Evolutionary conservation across 1,139 yeast species (phyloP), one percentile per base, ranked within the genome.

Genomic region (Neolecta irregularis): DNA sequence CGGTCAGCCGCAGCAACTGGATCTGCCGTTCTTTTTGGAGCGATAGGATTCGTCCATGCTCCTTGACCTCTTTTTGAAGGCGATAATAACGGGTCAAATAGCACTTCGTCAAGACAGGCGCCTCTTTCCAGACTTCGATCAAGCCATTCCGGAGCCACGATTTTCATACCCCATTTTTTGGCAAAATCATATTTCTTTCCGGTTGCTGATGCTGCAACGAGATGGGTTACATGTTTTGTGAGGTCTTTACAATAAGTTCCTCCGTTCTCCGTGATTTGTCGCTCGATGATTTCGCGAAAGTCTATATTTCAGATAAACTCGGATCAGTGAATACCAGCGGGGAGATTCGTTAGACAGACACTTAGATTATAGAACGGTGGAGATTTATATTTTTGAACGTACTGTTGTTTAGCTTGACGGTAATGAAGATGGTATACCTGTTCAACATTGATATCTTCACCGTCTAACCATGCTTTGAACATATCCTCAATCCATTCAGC

Each of bases 141-240:
- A 16, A 83, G 54, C 91, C 92, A 83, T 35, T 68, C 56, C 0
- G 91, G 88, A 50, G 77, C 83, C 2, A 80, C 69, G 1, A 73
- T 65, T 1, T 79, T 76, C 2, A 73, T 67, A 4, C 61, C 61
- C 85, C 88, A 75, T 48, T 71, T 72, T 5, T 61, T 40, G 1
- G 88, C 83, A 51, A 68, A 73, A 20, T 58, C 59, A 48, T 64
- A 76, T 42, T 91, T 60, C 40, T 65, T 67, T 1, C 93, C 93
- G 13, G 55, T 48, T 20, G 57, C 55, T 32, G 64, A 71, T 13
- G 71, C 62, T 3, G 72, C 64, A 1, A 74, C 61, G 2, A 80
- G 59, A 44, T 72, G 65, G 3, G 69, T 55, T 31, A 64, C 67
- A 5, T 62, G 53, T 8, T 59, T 56, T 3, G 75, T 67, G 36